A percentile compares a stretch with the other conserved stretches of the same genome.
phyloP scores from a whole-genome alignment of 352 stramenopile genomes.

The Globisporangium megalacanthum region DNA sequence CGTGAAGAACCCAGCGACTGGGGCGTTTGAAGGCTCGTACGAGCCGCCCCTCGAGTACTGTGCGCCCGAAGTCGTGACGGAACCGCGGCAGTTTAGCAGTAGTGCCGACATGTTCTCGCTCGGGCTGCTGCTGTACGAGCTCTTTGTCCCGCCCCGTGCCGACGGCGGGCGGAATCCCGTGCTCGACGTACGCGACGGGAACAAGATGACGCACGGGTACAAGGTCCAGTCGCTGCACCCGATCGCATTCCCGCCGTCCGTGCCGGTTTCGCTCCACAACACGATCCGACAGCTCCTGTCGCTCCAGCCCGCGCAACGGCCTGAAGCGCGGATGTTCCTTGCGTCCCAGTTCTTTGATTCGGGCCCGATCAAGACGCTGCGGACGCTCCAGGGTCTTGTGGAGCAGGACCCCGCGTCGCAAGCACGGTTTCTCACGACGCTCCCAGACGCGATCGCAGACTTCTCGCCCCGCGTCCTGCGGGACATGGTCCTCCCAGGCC shows the following conservation, averaged over 20 bases:
- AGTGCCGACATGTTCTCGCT: conserved; percentile 86
- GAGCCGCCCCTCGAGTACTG: conserved; percentile 84
- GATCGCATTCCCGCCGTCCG: conserved; percentile 69
- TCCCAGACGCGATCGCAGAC: conserved; percentile 65
- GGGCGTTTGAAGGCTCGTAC: conserved; percentile 58
- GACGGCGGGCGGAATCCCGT: conserved; percentile 79
- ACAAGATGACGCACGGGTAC: conserved; percentile 87
- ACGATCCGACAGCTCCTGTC: conserved; percentile 76
- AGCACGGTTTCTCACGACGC: conserved; percentile 71
- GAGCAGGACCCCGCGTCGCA: conserved; percentile 78
- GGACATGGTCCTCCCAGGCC: conserved; percentile 79
- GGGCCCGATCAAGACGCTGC: conserved; percentile 79
- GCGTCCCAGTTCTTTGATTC: conserved; percentile 86
- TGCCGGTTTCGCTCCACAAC: conserved; percentile 80
- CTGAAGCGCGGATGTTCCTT: conserved; percentile 66
- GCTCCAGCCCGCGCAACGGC: conserved; percentile 53
- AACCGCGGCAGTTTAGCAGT: conserved; percentile 74
- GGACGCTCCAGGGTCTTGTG: conserved; percentile 72
- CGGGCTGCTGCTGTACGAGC: conserved; percentile 76
- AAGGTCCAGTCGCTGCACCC: conserved; percentile 87
- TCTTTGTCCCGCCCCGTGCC: conserved; percentile 74
- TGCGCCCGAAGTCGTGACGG: conserved; percentile 78
- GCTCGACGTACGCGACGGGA: conserved; percentile 78
- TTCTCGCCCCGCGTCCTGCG: conserved; percentile 76
- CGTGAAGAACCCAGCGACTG: conserved; percentile 43